Evolutionary conservation across 1,284 basidiomycete species (phyloP).

Genomic region (Ceratobasidium papillatum): DNA sequence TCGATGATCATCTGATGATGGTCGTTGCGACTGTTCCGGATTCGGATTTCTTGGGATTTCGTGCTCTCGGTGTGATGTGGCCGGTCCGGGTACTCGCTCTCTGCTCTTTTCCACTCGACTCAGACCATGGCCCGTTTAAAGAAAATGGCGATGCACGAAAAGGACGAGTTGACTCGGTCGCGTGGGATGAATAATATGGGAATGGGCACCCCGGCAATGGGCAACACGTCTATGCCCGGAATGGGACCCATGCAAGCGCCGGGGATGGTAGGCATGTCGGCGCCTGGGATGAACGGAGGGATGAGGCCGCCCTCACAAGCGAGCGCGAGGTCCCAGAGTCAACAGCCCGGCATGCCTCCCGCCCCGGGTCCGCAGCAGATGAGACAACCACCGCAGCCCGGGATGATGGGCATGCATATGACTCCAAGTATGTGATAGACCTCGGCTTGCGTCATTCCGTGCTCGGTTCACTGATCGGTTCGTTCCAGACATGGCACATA

Average conservation of each 20-base stretch:
- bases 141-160: conserved; percentile 37
- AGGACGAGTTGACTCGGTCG: conserved; percentile 24
- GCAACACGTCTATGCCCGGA: conserved; percentile 18
- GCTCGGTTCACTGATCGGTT: conserved; percentile 9
- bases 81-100: too few relatives aligned
- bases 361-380: conserved; percentile 17
- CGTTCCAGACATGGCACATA: conserved; percentile 11
- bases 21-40: conserved; percentile 11
- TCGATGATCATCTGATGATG: conserved; percentile 23
- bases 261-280: background rate
- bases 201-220: conserved; percentile 14
- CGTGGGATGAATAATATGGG: conserved; percentile 25
- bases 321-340: conserved; percentile 19
- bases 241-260: conserved; percentile 2
- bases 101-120: too few relatives aligned
- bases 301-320: conserved; percentile 16
- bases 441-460: background rate
- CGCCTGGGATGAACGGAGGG: background rate
- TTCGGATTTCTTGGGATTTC: conserved; percentile 23
- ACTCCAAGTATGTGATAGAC: too few relatives aligned
- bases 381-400: conserved; percentile 6
- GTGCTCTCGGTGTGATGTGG: background rate
- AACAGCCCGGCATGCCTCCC: conserved; percentile 16
- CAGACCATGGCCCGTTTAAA: conserved; percentile 34
- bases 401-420: conserved; percentile 26